A percentile compares a stretch with the other conserved stretches of the same genome.
Conservation (phyloP, 495 filamentous ascomycete species). For the Tuber melanosporum region DNA sequence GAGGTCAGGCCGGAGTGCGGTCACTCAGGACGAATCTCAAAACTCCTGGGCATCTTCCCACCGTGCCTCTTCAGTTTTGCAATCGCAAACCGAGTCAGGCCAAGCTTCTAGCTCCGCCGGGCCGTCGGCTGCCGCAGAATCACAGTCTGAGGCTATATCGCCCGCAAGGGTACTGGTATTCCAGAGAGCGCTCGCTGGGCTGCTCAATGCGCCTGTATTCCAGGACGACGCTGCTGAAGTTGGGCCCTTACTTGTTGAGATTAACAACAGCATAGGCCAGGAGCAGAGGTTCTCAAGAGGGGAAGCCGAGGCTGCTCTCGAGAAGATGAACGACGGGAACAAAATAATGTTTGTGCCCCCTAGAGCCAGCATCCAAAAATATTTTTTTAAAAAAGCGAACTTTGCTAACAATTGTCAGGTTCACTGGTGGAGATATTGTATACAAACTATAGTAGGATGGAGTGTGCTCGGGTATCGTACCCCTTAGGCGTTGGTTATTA, state of each 20-base stretch:
- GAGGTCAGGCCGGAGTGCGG: slow-evolving; percentile 21
- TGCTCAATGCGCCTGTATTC: slow-evolving; percentile 74
- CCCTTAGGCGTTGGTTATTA: background rate
- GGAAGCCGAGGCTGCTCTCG: slow-evolving; percentile 72
- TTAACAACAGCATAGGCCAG: slow-evolving; percentile 63
- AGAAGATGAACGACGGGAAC: slow-evolving; percentile 72
- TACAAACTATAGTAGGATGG: slow-evolving; percentile 32
- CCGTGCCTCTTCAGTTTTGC: slow-evolving; percentile 25
- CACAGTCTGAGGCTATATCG: slow-evolving; percentile 47
- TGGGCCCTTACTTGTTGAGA: slow-evolving; percentile 64
- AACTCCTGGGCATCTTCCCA: slow-evolving; percentile 39
- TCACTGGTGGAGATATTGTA: slow-evolving; percentile 36
- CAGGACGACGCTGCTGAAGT: slow-evolving; percentile 71
- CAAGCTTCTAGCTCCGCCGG: slow-evolving; percentile 20
- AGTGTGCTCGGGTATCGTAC: background rate
- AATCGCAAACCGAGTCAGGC: slow-evolving; percentile 30
- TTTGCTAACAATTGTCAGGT: slow-evolving; percentile 27
- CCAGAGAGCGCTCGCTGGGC: slow-evolving; percentile 67
- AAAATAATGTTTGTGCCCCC: slow-evolving; percentile 78
- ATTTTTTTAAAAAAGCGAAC: background rate
- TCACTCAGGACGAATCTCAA: slow-evolving; percentile 30
- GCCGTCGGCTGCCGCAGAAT: slow-evolving; percentile 4
- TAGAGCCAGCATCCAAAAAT: background rate
- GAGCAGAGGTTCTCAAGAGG: slow-evolving; percentile 54
- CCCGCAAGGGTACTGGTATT: slow-evolving; percentile 63